Evolutionary conservation across 1,139 yeast species (phyloP), one percentile per base, ranked within the genome.

Genomic region (Suhomyces anneliseae): DNA sequence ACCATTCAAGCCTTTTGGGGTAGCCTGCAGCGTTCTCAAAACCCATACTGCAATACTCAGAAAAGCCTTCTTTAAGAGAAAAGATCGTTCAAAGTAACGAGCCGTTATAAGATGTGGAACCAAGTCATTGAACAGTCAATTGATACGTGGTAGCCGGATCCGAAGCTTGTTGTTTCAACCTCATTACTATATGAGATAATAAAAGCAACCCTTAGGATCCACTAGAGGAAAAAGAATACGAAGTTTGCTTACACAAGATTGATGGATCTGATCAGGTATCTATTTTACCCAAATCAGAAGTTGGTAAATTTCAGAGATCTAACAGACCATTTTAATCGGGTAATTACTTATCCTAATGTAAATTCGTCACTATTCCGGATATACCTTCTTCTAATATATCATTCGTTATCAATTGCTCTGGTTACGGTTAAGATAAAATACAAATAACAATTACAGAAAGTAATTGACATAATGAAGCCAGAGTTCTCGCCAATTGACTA

Each of bases 11-110:
- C 6, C 9, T n/a, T 40, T 35, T 33, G 46, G 29, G 46, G 38
- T 36, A 39, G 43, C 36, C 46, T 14, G 38, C 43, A 39, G 37
- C 26, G 27, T 39, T 29, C 8, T 15, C 12, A 40, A 48, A 36
- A 45, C 42, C 51, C 49, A 41, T 45, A 48, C 51, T 47, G 42
- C 51, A 46, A 45, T 48, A 48, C 49, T 48, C 35, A 33, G 31
- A 32, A 29, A 32, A 29, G 32, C 32, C 32, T 19, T 9, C 32
- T 29, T 9, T 4, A 9, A 9, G 32, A 29, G 11, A 9, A 5
- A 5, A 11, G n/a, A 29, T 29, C 32, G 32, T 29, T 29, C 32
- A 11, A 29, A 29, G n/a, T 9, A 29, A 29, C 32, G 32, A 11
- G 32, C 32, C 32, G 32, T 29, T 29, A 29, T 29, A 29, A 29